Conservation (phyloP, 768 basidiomycete species). For the Lentinula sp. region DNA sequence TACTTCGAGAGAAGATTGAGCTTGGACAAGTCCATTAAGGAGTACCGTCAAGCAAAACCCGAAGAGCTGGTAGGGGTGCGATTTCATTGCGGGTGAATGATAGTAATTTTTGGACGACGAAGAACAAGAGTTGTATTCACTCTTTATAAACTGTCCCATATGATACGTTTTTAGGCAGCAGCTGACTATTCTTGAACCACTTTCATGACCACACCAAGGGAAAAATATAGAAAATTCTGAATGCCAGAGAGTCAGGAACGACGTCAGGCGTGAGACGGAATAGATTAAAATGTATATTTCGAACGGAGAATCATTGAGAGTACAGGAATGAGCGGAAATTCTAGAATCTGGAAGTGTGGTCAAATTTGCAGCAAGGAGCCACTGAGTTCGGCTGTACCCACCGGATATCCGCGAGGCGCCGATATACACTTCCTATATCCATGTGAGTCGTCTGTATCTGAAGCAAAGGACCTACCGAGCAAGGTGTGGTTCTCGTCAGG, state of each 20-base stretch:
- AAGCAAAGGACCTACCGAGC: too few relatives aligned
- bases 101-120: neutral
- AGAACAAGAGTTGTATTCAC: neutral
- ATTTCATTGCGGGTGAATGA: neutral
- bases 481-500: too few relatives aligned
- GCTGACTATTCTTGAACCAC: neutral
- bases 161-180: neutral
- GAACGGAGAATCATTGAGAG: neutral
- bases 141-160: neutral
- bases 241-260: neutral
- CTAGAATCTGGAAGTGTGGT: neutral
- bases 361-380: too few relatives aligned
- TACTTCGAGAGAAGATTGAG: conserved; percentile 24
- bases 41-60: neutral
- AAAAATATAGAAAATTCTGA: neutral
- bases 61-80: neutral
- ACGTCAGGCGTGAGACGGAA: neutral
- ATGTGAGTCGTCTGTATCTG: too few relatives aligned
- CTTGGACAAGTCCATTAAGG: neutral
- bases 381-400: too few relatives aligned
- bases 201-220: neutral
- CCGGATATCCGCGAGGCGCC: too few relatives aligned
- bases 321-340: neutral
- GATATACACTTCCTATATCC: too few relatives aligned
- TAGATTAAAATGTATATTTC: neutral